Conservation (phyloP, 805 yeast genomes). For the Yamadazyma endophytica region DNA sequence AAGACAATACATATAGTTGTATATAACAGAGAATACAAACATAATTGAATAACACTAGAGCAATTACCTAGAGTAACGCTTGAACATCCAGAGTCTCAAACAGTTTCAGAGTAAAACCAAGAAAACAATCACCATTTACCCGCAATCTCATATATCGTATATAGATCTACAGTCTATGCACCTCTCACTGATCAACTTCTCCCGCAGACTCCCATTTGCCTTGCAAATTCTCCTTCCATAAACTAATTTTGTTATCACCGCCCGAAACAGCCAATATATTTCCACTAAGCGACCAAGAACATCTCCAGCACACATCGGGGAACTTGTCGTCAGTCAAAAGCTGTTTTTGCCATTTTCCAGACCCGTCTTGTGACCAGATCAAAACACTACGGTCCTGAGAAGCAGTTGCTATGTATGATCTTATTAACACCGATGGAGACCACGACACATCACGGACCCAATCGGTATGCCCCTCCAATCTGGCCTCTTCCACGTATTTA, state of each 20-base stretch:
- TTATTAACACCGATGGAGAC: constrained; percentile 87
- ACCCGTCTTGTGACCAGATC: constrained; percentile 84
- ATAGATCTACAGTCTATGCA: too few relatives aligned
- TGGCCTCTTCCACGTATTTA: constrained; percentile 68
- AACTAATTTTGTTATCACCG: constrained; percentile 91
- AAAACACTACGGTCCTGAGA: constrained; percentile 94
- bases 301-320: constrained; percentile 98
- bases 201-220: constrained; percentile 99
- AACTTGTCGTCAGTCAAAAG: constrained; percentile 72
- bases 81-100: too few relatives aligned
- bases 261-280: constrained; percentile 93
- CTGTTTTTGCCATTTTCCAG: constrained; percentile 76
- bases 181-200: constrained; percentile 86
- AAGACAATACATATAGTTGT: too few relatives aligned
- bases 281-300: constrained; percentile 95
- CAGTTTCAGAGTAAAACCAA: too few relatives aligned
- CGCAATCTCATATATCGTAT: too few relatives aligned
- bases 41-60: too few relatives aligned
- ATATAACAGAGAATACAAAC: too few relatives aligned
- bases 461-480: constrained; percentile 86
- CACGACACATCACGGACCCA: constrained; percentile 99
- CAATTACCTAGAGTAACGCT: too few relatives aligned
- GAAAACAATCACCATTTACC: too few relatives aligned
- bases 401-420: constrained; percentile 91
- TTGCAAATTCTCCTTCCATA: constrained; percentile 92